Base-by-base conservation (phyloP, 2,329 filamentous ascomycete species). In the Fusarium ramigenum region DNA sequence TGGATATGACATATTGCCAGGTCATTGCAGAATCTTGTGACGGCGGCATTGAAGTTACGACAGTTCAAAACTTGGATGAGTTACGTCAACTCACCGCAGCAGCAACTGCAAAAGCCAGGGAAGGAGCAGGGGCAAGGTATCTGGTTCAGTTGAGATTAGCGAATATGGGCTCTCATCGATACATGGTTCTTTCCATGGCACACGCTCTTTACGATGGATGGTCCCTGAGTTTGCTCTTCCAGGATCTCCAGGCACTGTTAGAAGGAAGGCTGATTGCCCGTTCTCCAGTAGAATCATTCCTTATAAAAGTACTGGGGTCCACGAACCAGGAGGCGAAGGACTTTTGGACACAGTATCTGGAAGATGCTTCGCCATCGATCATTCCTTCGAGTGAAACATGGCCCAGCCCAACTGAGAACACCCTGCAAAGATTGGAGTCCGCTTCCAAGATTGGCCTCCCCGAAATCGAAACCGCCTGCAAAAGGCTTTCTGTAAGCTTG, bases 181-280 rank as follows among this genome's bases (percentile, higher is more conserved):
- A 87, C 62, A 70, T 91, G 4, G 78, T 91, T 9, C 79, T 98
- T 2, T 95, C 94, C 0, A 90, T 97, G 43, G 88, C 95, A 0
- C 95, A 98, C 81, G 94, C 95, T 4, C 85, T 97, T 25, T 98
- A 98, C 74, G 95, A 98, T 78, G 95, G 95, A 2, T 95, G 92
- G 89, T 97, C 95, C 6, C 87, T 98, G 18, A 85, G 86, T 7
- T 83, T 97, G 21, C 81, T 98, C 3, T 94, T 96, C 75, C 84
- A 87, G 47, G 91, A 96, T 76, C 87, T 97, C 2, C 81, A 86
- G 21, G 84, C 81, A n/a, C 90, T 91, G 4, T 97, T 97, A 70
- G 53, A 83, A 9, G 84, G 84, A 9, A 70, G 79, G 1, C 79
- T 83, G 16, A 72, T 75, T 6, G 42, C 80, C 3, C 85, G 90